Conservation (phyloP, 1,284 basidiomycete species). For the Boletus mariae region DNA sequence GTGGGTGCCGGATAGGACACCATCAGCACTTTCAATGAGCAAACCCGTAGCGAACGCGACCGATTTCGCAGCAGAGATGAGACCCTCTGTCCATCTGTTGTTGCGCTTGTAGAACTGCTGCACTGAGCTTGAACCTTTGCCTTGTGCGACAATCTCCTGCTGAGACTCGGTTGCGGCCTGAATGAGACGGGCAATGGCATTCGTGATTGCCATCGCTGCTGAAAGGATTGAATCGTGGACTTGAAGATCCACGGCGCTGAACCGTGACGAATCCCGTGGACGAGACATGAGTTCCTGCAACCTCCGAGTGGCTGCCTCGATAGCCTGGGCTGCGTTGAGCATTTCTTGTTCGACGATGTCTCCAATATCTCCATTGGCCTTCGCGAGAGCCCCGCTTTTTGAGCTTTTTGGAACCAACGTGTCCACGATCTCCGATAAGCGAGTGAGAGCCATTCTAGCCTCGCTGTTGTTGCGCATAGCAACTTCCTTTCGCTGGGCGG, state of each 20-base stretch:
- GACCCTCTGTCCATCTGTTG: conserved; percentile 99
- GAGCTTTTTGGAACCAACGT: conserved; percentile 80
- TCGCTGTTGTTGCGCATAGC: conserved; percentile 90
- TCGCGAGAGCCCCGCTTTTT: conserved; percentile 67
- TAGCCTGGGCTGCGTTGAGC: conserved; percentile 89
- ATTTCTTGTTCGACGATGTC: conserved; percentile 98
- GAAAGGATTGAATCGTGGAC: conserved; percentile 98
- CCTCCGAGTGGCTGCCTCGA: conserved; percentile 89
- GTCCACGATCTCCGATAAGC: conserved; percentile 87
- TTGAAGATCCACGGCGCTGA: conserved; percentile 88
- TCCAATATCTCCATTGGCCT: conserved; percentile 90
- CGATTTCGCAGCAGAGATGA: conserved; percentile 96
- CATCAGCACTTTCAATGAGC: conserved; percentile 97
- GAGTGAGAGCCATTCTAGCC: conserved; percentile 74
- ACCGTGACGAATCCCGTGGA: conserved; percentile 80
- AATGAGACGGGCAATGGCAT: conserved; percentile 92
- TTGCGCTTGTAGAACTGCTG: conserved; percentile 99
- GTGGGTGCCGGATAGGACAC: conserved; percentile 94
- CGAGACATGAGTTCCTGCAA: conserved; percentile 88
- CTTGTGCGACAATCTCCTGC: conserved; percentile 96
- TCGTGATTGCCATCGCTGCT: conserved; percentile 92
- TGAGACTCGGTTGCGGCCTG: conserved; percentile 96
- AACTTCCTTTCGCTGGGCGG: conserved; percentile 78
- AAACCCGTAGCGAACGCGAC: conserved; percentile 97
- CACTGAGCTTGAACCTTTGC: conserved; percentile 83